Evolutionary conservation across 257 asterid species (phyloP).

Genomic region (Solanum lignicaule): DNA sequence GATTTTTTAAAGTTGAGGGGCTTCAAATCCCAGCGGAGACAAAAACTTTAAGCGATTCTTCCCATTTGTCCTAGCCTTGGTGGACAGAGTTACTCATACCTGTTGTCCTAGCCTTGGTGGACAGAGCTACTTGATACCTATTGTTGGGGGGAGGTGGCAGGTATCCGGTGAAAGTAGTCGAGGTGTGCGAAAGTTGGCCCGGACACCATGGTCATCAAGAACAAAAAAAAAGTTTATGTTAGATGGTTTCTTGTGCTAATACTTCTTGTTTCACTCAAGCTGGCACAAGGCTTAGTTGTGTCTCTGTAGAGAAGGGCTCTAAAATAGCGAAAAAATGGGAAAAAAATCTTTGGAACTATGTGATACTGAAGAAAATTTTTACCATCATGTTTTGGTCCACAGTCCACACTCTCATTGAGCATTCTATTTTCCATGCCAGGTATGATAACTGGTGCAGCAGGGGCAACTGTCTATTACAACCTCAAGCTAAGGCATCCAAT

Average conservation of each 20-base stretch:
- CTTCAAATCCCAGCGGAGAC: not conserved
- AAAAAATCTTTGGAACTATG: not conserved
- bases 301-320: not conserved
- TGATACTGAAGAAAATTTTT: not conserved
- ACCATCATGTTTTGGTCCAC: not conserved
- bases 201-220: too few relatives aligned
- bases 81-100: too few relatives aligned
- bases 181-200: too few relatives aligned
- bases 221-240: not conserved
- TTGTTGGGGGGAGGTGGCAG: too few relatives aligned
- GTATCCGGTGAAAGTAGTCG: too few relatives aligned
- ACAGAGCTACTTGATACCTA: too few relatives aligned
- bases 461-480: slow-evolving; percentile 46
- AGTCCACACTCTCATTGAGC: not conserved
- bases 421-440: slow-evolving; percentile 13
- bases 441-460: slow-evolving; percentile 59
- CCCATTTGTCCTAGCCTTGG: too few relatives aligned
- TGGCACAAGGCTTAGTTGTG: not conserved
- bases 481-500: slow-evolving; percentile 50
- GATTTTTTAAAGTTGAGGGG: not conserved
- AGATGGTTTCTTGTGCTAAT: not conserved
- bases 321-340: not conserved
- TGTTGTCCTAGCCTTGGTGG: too few relatives aligned
- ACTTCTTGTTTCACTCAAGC: not conserved
- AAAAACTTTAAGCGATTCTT: too few relatives aligned